These are phyloP conservation scores for Amesomyces nigricolor DNA, from an alignment of 2,329 filamentous ascomycete genomes.

Conservation along the genomic window DNA sequence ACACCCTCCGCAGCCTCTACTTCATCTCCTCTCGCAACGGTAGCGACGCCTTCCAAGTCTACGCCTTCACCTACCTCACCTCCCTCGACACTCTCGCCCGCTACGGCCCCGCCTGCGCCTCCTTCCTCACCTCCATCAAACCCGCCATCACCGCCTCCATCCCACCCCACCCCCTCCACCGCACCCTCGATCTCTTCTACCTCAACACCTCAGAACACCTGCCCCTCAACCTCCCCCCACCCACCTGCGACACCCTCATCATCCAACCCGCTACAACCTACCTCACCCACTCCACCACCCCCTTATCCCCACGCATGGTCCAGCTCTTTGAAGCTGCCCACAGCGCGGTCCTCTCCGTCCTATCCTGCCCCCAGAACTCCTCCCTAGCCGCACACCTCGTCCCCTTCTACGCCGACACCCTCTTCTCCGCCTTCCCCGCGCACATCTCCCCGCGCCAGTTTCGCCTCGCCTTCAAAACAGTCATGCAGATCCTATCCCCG, in stretches of 20 bases:
- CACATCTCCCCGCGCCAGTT: slow-evolving; percentile 81
- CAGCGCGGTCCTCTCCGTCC: slow-evolving; percentile 70
- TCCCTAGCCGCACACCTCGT: slow-evolving; percentile 64
- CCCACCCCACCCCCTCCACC: slow-evolving; percentile 59
- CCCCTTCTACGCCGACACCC: slow-evolving; percentile 75
- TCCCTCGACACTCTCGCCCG: slow-evolving; percentile 74
- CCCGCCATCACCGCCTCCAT: slow-evolving; percentile 49
- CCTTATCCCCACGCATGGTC: slow-evolving; percentile 42
- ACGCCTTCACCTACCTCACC: slow-evolving; percentile 76
- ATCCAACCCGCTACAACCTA: slow-evolving; percentile 70
- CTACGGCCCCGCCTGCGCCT: slow-evolving; percentile 59
- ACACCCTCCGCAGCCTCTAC: slow-evolving; percentile 69
- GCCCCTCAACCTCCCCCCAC: slow-evolving; percentile 60
- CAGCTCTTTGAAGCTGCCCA: slow-evolving; percentile 84
- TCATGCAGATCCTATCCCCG: slow-evolving; percentile 75
- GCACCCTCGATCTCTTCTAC: slow-evolving; percentile 79
- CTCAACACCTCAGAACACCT: slow-evolving; percentile 83
- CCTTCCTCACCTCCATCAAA: slow-evolving; percentile 61
- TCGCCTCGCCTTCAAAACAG: slow-evolving; percentile 77
- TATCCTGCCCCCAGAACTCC: slow-evolving; percentile 74
- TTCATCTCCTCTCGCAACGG: slow-evolving; percentile 75
- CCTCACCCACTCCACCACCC: slow-evolving; percentile 43
- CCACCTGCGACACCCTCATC: slow-evolving; percentile 65
- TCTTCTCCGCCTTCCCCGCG: slow-evolving; percentile 73
- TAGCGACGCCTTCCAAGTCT: slow-evolving; percentile 71